These are phyloP conservation scores for Fusarium solani-melongenae DNA, from an alignment of 2,329 filamentous ascomycete genomes.

Conservation along the genomic window DNA sequence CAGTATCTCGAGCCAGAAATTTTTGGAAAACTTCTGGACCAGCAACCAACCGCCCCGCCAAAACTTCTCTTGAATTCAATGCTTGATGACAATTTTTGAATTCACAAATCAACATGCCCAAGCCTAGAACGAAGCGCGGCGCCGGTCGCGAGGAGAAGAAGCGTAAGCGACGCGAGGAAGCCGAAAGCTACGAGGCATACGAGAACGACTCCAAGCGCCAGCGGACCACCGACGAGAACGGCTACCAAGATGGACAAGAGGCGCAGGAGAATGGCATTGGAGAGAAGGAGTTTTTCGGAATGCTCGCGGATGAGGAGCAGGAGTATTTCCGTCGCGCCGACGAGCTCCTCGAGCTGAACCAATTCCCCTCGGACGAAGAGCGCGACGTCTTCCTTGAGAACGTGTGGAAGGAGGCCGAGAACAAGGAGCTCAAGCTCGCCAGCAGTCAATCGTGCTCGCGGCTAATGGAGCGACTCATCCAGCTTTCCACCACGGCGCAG, in stretches of 20 bases:
- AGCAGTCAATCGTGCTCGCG: conserved; percentile 96
- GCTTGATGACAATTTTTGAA: conserved; percentile 9
- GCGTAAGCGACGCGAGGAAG: conserved; percentile 51
- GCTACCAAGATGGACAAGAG: conserved; percentile 39
- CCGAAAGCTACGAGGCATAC: conserved; percentile 30
- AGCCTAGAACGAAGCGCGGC: conserved; percentile 57
- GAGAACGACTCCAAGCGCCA: conserved; percentile 41
- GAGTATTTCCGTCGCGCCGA: conserved; percentile 94
- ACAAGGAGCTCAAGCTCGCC: conserved; percentile 95
- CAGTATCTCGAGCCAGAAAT: not conserved
- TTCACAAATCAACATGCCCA: conserved; percentile 51
- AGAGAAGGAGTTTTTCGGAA: conserved; percentile 87
- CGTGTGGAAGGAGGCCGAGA: conserved; percentile 86
- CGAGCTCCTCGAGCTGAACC: conserved; percentile 88
- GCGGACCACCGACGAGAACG: conserved; percentile 37
- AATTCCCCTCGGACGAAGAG: conserved; percentile 83
- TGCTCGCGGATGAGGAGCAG: conserved; percentile 92
- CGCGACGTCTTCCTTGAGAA: conserved; percentile 78
- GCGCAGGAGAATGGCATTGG: conserved; percentile 43
- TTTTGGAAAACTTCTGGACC: conserved; percentile 33
- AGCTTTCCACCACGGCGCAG: conserved; percentile 80
- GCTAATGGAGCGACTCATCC: conserved; percentile 89
- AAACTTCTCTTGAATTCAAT: conserved; percentile 8
- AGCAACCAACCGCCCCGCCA: conserved; percentile 27
- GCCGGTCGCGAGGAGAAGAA: conserved; percentile 54